phyloP scores from a whole-genome alignment of 768 basidiomycete genomes.

The Russula ochroleuca region DNA sequence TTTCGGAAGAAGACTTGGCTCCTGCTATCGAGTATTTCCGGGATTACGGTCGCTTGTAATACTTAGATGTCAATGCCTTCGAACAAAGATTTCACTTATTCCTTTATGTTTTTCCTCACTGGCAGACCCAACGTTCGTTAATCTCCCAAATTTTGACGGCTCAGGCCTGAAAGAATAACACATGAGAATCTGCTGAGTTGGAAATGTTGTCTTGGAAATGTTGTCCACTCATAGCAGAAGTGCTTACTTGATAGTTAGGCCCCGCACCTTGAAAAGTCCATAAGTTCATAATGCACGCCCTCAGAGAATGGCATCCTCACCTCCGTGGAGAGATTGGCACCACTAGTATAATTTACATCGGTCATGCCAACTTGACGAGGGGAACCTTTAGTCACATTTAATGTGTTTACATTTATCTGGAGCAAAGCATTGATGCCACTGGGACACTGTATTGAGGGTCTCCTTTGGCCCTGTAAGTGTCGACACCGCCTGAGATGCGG shows the following conservation, averaged over 20 bases:
- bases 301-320: too few relatives aligned
- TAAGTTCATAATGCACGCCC: too few relatives aligned
- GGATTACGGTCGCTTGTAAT: conserved; percentile 22
- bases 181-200: background rate
- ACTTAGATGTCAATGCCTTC: background rate
- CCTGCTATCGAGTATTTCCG: conserved; percentile 24
- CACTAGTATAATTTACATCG: too few relatives aligned
- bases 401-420: too few relatives aligned
- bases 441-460: background rate
- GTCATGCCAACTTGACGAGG: too few relatives aligned
- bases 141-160: too few relatives aligned
- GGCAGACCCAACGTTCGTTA: background rate
- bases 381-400: too few relatives aligned
- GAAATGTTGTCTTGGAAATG: background rate
- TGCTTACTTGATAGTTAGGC: too few relatives aligned
- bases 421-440: background rate
- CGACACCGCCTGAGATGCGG: background rate
- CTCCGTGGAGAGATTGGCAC: too few relatives aligned
- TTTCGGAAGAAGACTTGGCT: conserved; percentile 16
- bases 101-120: background rate
- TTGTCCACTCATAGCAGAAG: too few relatives aligned
- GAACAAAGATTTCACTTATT: background rate
- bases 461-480: background rate
- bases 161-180: too few relatives aligned
- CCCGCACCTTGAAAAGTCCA: too few relatives aligned